A percentile compares a stretch with the other conserved stretches of the same genome.
These are phyloP conservation scores for Kalmusia sp. DNA, from an alignment of 2,329 filamentous ascomycete genomes.

Conservation along the genomic window DNA sequence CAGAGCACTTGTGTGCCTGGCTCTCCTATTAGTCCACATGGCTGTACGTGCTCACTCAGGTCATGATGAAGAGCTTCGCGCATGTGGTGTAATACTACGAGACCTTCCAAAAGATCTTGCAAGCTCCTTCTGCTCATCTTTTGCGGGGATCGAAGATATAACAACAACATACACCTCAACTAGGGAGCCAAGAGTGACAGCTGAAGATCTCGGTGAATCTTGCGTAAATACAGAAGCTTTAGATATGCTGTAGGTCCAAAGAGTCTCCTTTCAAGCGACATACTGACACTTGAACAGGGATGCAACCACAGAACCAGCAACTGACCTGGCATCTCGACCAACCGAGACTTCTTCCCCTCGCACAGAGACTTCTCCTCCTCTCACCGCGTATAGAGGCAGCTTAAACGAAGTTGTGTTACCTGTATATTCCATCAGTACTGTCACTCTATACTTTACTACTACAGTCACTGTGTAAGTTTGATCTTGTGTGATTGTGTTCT, in stretches of 20 bases:
- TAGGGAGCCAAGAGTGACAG: not conserved
- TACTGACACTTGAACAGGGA: too few relatives aligned
- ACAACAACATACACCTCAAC: not conserved
- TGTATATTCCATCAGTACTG: not conserved
- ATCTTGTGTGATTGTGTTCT: not conserved
- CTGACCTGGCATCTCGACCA: too few relatives aligned
- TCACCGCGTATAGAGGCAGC: not conserved
- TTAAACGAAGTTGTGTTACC: not conserved
- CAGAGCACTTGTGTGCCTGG: not conserved
- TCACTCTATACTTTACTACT: not conserved
- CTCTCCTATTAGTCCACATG: not conserved
- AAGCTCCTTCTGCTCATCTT: constrained; percentile 7
- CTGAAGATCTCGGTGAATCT: not conserved
- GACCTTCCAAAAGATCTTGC: constrained; percentile 2
- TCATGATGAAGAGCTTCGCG: not conserved
- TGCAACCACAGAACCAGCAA: too few relatives aligned
- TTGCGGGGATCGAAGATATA: not conserved
- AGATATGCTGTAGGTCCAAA: not conserved
- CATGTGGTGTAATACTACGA: not conserved
- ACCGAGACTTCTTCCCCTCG: too few relatives aligned
- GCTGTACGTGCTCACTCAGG: not conserved
- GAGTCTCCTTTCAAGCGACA: too few relatives aligned
- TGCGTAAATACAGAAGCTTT: not conserved
- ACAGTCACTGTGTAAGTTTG: not conserved
- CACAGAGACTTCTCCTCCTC: too few relatives aligned